Evolutionary conservation across 2,329 filamentous ascomycete genomes (phyloP).

Genomic region (Seiridium unicorne): DNA sequence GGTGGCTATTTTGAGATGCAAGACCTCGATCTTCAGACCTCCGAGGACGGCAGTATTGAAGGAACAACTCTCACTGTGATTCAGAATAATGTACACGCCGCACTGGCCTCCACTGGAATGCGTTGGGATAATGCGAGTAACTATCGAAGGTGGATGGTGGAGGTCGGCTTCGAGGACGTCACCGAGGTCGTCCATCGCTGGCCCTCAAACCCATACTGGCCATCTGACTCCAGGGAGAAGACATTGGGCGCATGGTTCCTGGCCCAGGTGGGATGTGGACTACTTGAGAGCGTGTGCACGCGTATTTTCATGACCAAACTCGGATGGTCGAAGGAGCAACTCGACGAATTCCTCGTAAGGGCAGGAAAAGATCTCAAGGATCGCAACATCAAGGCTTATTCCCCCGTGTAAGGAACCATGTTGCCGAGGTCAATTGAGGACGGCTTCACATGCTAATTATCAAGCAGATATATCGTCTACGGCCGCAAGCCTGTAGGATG

Average conservation of each 20-base stretch:
- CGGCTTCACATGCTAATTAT: background rate
- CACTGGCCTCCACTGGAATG: conserved; percentile 9
- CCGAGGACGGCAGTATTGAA: conserved; percentile 13
- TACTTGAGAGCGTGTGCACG: conserved; percentile 15
- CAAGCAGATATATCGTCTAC: conserved; percentile 6
- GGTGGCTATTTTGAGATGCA: conserved; percentile 29
- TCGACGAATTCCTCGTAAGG: conserved; percentile 13
- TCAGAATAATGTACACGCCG: conserved; percentile 8
- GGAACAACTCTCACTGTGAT: conserved; percentile 4
- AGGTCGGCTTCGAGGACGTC: conserved; percentile 19
- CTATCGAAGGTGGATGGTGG: conserved; percentile 15
- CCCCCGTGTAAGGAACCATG: conserved; percentile 7
- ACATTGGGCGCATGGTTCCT: conserved; percentile 14
- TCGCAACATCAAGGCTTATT: conserved; percentile 15
- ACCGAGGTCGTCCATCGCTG: conserved; percentile 14
- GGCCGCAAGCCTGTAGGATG: background rate
- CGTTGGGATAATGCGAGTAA: conserved; percentile 3
- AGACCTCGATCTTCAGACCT: conserved; percentile 6
- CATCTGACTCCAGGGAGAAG: conserved; percentile 18
- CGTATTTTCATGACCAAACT: conserved; percentile 15
- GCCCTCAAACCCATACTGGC: conserved; percentile 20
- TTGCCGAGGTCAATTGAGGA: background rate
- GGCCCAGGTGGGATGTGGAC: conserved; percentile 3
- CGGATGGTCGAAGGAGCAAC: conserved; percentile 13
- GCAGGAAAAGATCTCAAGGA: conserved; percentile 14